These are phyloP conservation scores for Candida peoriensis DNA, from an alignment of 805 yeast species.

Conservation along the genomic window DNA sequence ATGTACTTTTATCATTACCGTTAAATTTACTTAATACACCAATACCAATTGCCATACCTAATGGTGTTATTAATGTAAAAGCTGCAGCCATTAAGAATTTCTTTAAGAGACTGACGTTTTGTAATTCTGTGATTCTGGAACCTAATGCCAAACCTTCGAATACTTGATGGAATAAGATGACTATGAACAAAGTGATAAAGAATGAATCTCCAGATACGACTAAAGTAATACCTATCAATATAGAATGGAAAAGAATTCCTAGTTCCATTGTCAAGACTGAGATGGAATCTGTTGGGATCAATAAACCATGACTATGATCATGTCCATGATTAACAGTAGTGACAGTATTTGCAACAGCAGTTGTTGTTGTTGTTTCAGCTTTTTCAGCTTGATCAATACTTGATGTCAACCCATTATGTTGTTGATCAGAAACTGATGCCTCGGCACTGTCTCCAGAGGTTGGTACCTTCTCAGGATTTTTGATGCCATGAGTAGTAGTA, in stretches of 20 bases:
- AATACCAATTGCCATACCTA: conserved; percentile 71
- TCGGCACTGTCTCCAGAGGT: too few species aligned
- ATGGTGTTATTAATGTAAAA: conserved; percentile 58
- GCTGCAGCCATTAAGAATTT: conserved; percentile 49
- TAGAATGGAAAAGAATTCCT: conserved; percentile 76
- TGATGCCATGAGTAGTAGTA: too few species aligned
- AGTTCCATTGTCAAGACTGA: conserved; percentile 57
- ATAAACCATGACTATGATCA: conserved; percentile 2
- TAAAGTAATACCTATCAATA: conserved; percentile 70
- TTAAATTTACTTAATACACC: conserved; percentile 60
- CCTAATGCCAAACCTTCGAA: conserved; percentile 85
- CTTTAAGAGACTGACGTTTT: conserved; percentile 29
- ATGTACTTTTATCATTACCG: conserved; percentile 50
- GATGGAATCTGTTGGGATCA: conserved; percentile 5
- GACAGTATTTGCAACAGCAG: background rate
- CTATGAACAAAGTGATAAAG: conserved; percentile 63
- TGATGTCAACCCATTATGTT: background rate
- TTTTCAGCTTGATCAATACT: background rate
- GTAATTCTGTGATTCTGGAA: conserved; percentile 56
- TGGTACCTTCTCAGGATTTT: too few species aligned
- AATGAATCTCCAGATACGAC: conserved; percentile 68
- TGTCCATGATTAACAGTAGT: background rate
- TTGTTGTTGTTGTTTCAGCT: background rate
- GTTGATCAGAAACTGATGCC: too few species aligned
- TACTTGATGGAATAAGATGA: conserved; percentile 62